Conservation (phyloP, 2,329 filamentous ascomycete species). For the Trichoderma sp. region DNA sequence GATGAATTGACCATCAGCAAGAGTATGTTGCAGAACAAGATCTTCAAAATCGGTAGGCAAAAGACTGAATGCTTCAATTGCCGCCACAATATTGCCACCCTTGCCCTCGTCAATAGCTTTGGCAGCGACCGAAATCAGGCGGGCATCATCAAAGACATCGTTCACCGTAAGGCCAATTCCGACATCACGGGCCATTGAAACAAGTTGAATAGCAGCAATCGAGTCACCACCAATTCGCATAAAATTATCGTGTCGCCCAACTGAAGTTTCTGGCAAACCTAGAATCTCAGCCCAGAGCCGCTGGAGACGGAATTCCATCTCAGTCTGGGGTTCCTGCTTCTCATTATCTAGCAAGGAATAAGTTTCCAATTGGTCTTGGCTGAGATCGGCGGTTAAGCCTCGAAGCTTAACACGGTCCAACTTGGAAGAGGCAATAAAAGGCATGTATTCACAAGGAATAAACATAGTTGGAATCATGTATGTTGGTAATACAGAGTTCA, state of each 20-base stretch:
- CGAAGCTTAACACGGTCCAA: conserved; percentile 15
- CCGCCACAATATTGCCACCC: neutral
- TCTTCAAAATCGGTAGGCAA: neutral
- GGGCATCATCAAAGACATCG: conserved; percentile 18
- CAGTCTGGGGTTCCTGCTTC: conserved; percentile 1
- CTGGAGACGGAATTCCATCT: conserved; percentile 24
- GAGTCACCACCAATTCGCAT: conserved; percentile 23
- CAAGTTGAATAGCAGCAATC: conserved; percentile 21
- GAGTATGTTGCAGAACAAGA: neutral
- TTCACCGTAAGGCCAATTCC: conserved; percentile 22
- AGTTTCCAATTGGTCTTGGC: neutral
- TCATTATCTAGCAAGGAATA: neutral
- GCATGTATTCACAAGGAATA: conserved; percentile 41
- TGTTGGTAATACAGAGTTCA: conserved; percentile 21
- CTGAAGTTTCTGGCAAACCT: neutral
- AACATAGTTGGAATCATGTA: conserved; percentile 45
- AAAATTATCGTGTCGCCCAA: conserved; percentile 22
- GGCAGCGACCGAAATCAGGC: conserved; percentile 7
- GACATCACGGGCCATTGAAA: conserved; percentile 13
- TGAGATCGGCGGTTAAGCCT: neutral
- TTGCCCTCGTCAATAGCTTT: neutral
- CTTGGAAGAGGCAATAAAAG: conserved; percentile 23
- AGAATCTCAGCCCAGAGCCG: conserved; percentile 23
- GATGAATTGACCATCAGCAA: neutral
- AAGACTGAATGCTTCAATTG: conserved; percentile 15